phyloP scores from a whole-genome alignment of 2,329 filamentous ascomycete genomes.

The Hypoxylon sp. region DNA sequence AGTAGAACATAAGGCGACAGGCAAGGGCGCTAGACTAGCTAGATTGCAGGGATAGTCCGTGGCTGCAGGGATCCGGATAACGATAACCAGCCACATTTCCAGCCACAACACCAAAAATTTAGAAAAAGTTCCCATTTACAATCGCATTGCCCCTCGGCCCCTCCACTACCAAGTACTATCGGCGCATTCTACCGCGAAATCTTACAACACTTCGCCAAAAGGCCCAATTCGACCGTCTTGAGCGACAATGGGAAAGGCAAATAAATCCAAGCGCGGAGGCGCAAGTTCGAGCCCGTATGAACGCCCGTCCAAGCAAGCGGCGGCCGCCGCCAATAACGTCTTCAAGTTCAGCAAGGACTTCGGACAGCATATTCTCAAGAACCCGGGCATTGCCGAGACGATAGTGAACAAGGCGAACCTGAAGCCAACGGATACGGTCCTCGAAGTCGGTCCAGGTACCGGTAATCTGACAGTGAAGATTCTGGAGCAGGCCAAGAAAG shows the following conservation, averaged over 20 bases:
- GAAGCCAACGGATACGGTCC: constrained; percentile 89
- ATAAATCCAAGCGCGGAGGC: constrained; percentile 54
- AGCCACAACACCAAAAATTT: constrained; percentile 38
- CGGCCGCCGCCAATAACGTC: constrained; percentile 76
- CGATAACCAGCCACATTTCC: constrained; percentile 28
- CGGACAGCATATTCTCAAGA: constrained; percentile 91
- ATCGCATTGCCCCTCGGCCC: constrained; percentile 37
- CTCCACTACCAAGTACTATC: constrained; percentile 18
- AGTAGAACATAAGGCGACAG: constrained; percentile 10
- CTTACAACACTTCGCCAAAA: neutral
- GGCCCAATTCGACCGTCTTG: neutral
- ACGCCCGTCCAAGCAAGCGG: constrained; percentile 51
- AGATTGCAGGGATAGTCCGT: constrained; percentile 15
- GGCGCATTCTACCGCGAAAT: constrained; percentile 21
- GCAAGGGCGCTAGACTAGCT: constrained; percentile 11
- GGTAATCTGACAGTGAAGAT: constrained; percentile 91
- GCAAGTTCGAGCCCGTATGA: constrained; percentile 58
- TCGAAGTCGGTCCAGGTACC: constrained; percentile 87
- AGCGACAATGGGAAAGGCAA: constrained; percentile 57
- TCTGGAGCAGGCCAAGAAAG: constrained; percentile 84
- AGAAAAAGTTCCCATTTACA: constrained; percentile 24
- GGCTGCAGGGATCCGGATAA: constrained; percentile 23
- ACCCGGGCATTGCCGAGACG: constrained; percentile 77
- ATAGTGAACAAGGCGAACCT: constrained; percentile 87
- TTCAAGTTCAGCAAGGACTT: constrained; percentile 95